Evolutionary conservation across 306 rosid genomes (phyloP).

Genomic region (Vigna radiata): DNA sequence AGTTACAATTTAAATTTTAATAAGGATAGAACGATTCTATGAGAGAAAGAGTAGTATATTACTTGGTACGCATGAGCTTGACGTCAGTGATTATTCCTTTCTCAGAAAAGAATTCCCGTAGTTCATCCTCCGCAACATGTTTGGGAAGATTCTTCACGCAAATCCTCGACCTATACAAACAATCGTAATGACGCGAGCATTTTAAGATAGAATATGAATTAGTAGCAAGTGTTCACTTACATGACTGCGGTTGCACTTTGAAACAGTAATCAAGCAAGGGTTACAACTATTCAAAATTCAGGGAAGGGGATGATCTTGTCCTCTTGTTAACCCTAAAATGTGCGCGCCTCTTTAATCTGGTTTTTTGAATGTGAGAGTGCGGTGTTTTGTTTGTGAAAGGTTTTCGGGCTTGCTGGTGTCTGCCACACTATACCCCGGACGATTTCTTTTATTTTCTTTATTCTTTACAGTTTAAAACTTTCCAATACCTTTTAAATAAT

Average conservation of each 20-base stretch:
- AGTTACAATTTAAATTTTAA: neutral
- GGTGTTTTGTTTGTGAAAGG: neutral
- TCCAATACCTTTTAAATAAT: too few relatives aligned
- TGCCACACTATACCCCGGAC: too few relatives aligned
- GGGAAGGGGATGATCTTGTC: neutral
- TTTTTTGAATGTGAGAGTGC: neutral
- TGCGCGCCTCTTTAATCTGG: neutral
- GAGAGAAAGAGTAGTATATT: slow-evolving; percentile 9
- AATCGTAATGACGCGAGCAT: neutral
- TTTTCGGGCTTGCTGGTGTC: neutral
- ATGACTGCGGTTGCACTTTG: neutral
- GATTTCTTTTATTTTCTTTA: too few relatives aligned
- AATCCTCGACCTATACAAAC: slow-evolving; percentile 75
- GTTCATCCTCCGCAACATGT: slow-evolving; percentile 61
- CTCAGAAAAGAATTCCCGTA: slow-evolving; percentile 67
- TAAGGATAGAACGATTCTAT: neutral
- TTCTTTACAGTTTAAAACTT: too few relatives aligned
- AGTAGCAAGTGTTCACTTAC: slow-evolving; percentile 14
- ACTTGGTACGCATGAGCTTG: slow-evolving; percentile 84
- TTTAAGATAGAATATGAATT: neutral
- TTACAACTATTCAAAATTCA: neutral
- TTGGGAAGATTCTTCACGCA: slow-evolving; percentile 88
- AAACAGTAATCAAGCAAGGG: neutral
- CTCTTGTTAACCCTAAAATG: neutral
- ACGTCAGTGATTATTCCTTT: slow-evolving; percentile 89